phyloP scores from a whole-genome alignment of 2,329 filamentous ascomycete genomes.

The Pseudopyricularia cyperi region DNA sequence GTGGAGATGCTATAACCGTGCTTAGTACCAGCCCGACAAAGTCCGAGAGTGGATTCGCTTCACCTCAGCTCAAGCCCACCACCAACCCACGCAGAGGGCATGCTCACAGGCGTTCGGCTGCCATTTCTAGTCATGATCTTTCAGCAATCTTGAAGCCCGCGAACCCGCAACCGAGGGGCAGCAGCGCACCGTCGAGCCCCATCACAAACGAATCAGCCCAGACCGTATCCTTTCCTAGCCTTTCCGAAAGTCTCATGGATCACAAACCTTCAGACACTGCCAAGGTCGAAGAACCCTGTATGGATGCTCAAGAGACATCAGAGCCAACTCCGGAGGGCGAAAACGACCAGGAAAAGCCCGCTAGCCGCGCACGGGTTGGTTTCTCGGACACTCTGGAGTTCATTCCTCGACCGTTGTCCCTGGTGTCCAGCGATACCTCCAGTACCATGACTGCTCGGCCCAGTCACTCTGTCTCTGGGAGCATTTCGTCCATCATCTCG shows the following conservation, averaged over 20 bases:
- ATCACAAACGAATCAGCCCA: conserved; percentile 27
- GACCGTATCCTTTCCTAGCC: conserved; percentile 11
- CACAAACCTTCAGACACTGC: neutral
- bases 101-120: conserved; percentile 67
- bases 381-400: conserved; percentile 79
- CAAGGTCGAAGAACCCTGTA: neutral
- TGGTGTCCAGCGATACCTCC: conserved; percentile 74
- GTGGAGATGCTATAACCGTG: conserved; percentile 43
- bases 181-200: conserved; percentile 53
- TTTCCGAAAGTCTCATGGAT: neutral
- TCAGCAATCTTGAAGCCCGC: conserved; percentile 52
- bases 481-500: conserved; percentile 66
- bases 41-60: conserved; percentile 41
- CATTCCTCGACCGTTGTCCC: conserved; percentile 68
- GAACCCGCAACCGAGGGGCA: conserved; percentile 38
- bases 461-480: conserved; percentile 64
- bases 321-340: conserved; percentile 3
- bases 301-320: neutral
- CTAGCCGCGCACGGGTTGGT: conserved; percentile 53
- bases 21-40: conserved; percentile 62
- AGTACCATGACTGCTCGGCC: conserved; percentile 59
- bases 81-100: conserved; percentile 51
- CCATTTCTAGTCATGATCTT: conserved; percentile 75
- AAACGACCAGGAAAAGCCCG: conserved; percentile 7
- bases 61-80: conserved; percentile 40